Evolutionary conservation across 1,139 yeast genomes (phyloP), one percentile per base, ranked within the genome.

Genomic region (Protomyces pachydermus): DNA sequence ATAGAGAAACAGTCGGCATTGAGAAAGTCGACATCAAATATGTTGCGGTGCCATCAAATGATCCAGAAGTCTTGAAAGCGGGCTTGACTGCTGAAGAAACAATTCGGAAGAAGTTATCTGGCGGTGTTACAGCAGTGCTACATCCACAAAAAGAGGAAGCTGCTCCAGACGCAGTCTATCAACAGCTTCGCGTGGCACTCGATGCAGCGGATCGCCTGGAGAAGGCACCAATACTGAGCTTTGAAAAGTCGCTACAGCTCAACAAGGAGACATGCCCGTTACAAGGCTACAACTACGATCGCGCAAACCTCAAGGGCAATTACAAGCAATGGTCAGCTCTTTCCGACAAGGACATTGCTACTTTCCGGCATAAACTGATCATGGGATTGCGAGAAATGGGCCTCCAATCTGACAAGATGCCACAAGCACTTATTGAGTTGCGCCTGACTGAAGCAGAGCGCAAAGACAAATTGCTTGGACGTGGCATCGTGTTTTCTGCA

Each of bases 401-500:
- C 56, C 32, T 2, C 20, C 32, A 18, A 42, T 52, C 51, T 25
- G 18, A 48, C 28, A 20, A 9, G 10, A 42, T 28, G 45, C 25
- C 56, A 9, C 16, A 37, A 5, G 51, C 39, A 6, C 53, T 58
- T 35, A 34, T 28, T 3, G 35, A 39, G 18, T 32, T 51, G n/a
- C 37, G 53, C n/a, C 6, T 9, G 18, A 37, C 50, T 3, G 56
- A 42, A n/a, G 6, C 56, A 3, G 25, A 16, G 51, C 62, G 54
- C 37, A 16, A 25, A 12, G 56, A 55, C 12, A 18, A n/a, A 18
- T 39, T 50, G 20, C 20, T 46, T 9, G 62, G 56, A 5, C 56
- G 56, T 5, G 62, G 62, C 12, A 51, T 58, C 8, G 62, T 58
- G 32, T 51, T 58, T 55, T 58, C 62, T 16, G 62, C 56, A 4